phyloP scores from a whole-genome alignment of 768 basidiomycete genomes.

The Xerocomellus chrysenteron region DNA sequence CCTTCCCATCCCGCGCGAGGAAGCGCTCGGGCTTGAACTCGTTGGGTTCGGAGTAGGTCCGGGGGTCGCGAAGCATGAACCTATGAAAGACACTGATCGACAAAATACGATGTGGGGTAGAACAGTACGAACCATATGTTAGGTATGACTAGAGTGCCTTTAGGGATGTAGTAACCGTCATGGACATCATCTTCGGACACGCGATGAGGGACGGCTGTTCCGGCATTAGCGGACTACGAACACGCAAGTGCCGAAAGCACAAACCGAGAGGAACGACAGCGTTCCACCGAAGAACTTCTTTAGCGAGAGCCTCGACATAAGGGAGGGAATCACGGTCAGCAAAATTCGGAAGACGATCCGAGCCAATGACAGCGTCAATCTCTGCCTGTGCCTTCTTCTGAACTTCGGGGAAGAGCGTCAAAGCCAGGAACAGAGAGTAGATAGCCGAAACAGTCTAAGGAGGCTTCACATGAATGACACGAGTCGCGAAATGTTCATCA shows the following conservation, averaged over 20 bases:
- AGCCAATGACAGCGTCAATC: slow-evolving; percentile 58
- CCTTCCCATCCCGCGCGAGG: slow-evolving; percentile 35
- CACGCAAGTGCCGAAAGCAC: slow-evolving; percentile 23
- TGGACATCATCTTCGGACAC: slow-evolving; percentile 61
- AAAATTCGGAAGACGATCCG: slow-evolving; percentile 59
- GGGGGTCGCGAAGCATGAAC: slow-evolving; percentile 34
- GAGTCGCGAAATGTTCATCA: neutral
- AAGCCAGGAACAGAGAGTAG: slow-evolving; percentile 61
- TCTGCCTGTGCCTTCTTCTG: slow-evolving; percentile 61
- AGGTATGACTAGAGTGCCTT: slow-evolving; percentile 33
- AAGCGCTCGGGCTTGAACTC: slow-evolving; percentile 63
- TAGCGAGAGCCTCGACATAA: slow-evolving; percentile 57
- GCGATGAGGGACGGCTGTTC: slow-evolving; percentile 43
- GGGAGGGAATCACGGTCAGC: slow-evolving; percentile 57
- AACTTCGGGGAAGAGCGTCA: slow-evolving; percentile 55
- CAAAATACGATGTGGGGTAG: slow-evolving; percentile 1
- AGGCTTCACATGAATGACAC: slow-evolving; percentile 5
- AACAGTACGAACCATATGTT: slow-evolving; percentile 19
- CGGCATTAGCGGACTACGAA: slow-evolving; percentile 30
- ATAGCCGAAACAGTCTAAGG: slow-evolving; percentile 60
- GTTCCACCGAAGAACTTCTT: slow-evolving; percentile 53
- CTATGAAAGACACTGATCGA: slow-evolving; percentile 6
- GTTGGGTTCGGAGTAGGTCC: slow-evolving; percentile 51
- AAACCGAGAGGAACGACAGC: slow-evolving; percentile 40
- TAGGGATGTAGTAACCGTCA: slow-evolving; percentile 60